These are phyloP conservation scores for Wickerhamiella hasegawae DNA, from an alignment of 805 yeast species.

Conservation along the genomic window DNA sequence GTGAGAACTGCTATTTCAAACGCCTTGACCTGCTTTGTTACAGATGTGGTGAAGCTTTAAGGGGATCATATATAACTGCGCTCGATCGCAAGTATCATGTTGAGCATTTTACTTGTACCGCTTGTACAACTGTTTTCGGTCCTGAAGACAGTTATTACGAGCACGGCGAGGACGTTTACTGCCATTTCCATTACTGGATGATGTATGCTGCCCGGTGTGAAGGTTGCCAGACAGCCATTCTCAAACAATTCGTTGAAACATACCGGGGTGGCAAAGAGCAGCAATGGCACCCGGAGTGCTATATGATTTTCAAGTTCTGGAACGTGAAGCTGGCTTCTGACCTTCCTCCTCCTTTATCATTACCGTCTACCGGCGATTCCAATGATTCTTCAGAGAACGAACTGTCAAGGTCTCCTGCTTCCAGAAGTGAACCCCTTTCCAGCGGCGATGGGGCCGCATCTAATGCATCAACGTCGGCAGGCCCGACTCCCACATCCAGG, in stretches of 20 bases:
- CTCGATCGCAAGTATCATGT: slow-evolving; percentile 83
- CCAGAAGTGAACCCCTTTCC: not conserved
- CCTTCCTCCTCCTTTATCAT: not conserved
- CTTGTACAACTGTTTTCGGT: slow-evolving; percentile 75
- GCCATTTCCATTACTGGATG: slow-evolving; percentile 85
- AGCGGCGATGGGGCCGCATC: not conserved
- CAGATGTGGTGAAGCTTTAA: slow-evolving; percentile 67
- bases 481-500: not conserved
- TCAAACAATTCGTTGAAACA: slow-evolving; percentile 87
- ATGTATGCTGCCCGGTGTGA: slow-evolving; percentile 77
- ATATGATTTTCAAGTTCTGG: slow-evolving; percentile 96
- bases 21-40: slow-evolving; percentile 73
- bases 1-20: slow-evolving; percentile 86
- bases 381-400: not conserved
- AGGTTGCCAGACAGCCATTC: slow-evolving; percentile 81
- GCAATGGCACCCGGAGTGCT: slow-evolving; percentile 99
- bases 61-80: slow-evolving; percentile 91
- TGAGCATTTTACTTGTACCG: slow-evolving; percentile 85
- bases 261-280: slow-evolving; percentile 81
- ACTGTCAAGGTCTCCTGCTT: too few species aligned
- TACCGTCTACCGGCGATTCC: not conserved
- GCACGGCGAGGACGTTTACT: slow-evolving; percentile 64
- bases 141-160: slow-evolving; percentile 86
- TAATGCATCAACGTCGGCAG: not conserved
- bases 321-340: slow-evolving; percentile 49